A percentile compares a stretch with the other conserved stretches of the same genome.
Conservation (phyloP, 2,329 filamentous ascomycete genomes). For the Diaporthe aspalathi region DNA sequence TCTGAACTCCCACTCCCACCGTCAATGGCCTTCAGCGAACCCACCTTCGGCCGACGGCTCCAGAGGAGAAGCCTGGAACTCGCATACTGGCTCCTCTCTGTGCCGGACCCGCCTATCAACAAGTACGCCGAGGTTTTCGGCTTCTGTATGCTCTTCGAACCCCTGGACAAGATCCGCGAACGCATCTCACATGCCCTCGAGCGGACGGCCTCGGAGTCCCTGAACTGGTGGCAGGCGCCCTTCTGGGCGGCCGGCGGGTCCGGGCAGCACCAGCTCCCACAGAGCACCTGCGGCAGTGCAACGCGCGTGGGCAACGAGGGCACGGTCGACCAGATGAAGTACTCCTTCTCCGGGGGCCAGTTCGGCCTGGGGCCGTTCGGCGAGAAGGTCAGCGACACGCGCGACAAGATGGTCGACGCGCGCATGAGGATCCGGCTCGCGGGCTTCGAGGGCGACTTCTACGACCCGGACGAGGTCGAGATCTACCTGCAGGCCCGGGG, state of each 20-base stretch:
- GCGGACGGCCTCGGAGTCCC: conserved; percentile 20
- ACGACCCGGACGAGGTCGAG: conserved; percentile 81
- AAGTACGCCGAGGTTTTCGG: conserved; percentile 34
- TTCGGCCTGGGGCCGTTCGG: conserved; percentile 63
- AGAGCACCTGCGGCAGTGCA: not conserved
- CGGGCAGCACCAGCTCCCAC: conserved; percentile 33
- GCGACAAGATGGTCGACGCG: conserved; percentile 57
- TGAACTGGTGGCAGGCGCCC: conserved; percentile 37
- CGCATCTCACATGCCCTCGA: conserved; percentile 24
- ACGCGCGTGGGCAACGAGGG: conserved; percentile 54
- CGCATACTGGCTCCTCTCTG: conserved; percentile 68
- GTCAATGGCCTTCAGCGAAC: conserved; percentile 72
- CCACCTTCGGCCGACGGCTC: conserved; percentile 76
- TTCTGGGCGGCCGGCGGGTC: conserved; percentile 38
- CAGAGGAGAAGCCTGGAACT: conserved; percentile 74
- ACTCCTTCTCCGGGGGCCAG: conserved; percentile 46
- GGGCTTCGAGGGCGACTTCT: conserved; percentile 80
- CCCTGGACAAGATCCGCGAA: conserved; percentile 37
- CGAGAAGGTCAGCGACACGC: conserved; percentile 51
- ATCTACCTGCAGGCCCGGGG: conserved; percentile 74
- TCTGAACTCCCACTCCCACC: conserved; percentile 56
- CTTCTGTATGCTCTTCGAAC: conserved; percentile 40
- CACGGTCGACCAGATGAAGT: conserved; percentile 44
- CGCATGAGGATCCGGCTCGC: conserved; percentile 65
- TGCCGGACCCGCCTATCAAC: conserved; percentile 41